These are phyloP conservation scores for Colletotrichum somersetense DNA, from an alignment of 2,329 filamentous ascomycete species.

Conservation along the genomic window DNA sequence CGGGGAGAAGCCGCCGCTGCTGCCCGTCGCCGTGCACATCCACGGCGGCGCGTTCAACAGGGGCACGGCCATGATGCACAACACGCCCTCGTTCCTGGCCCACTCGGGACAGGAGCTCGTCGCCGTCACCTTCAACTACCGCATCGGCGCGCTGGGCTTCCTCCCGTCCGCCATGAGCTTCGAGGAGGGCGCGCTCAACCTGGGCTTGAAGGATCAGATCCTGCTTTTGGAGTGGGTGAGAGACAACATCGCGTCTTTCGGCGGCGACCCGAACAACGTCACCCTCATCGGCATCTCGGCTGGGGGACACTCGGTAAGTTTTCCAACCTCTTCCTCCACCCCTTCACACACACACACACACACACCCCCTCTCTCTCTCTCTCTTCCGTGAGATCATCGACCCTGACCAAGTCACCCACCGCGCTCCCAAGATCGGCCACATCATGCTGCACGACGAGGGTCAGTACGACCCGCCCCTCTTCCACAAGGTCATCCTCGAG, in stretches of 20 bases:
- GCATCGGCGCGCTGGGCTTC: constrained; percentile 78
- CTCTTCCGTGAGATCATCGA: background rate
- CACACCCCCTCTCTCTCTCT: background rate
- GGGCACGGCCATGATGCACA: constrained; percentile 65
- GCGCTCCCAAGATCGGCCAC: constrained; percentile 69
- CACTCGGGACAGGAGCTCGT: constrained; percentile 68
- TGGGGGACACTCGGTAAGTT: constrained; percentile 69
- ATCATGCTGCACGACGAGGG: constrained; percentile 64
- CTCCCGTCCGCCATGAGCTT: constrained; percentile 66
- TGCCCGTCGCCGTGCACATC: constrained; percentile 69
- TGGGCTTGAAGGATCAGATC: constrained; percentile 74
- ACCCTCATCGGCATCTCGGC: constrained; percentile 73
- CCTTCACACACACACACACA: too few relatives aligned
- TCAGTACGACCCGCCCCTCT: constrained; percentile 56
- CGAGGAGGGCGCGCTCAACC: constrained; percentile 69
- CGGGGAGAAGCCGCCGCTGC: background rate
- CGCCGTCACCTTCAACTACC: constrained; percentile 72
- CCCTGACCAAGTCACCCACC: constrained; percentile 14
- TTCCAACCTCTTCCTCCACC: background rate
- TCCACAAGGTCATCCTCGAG: constrained; percentile 68
- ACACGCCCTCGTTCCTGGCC: constrained; percentile 72
- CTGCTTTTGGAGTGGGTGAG: constrained; percentile 72
- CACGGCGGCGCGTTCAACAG: constrained; percentile 75
- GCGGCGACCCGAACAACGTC: constrained; percentile 69
- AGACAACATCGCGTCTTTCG: constrained; percentile 70